Conservation (phyloP, 2,329 filamentous ascomycete species). For the Epichloe amarillans region DNA sequence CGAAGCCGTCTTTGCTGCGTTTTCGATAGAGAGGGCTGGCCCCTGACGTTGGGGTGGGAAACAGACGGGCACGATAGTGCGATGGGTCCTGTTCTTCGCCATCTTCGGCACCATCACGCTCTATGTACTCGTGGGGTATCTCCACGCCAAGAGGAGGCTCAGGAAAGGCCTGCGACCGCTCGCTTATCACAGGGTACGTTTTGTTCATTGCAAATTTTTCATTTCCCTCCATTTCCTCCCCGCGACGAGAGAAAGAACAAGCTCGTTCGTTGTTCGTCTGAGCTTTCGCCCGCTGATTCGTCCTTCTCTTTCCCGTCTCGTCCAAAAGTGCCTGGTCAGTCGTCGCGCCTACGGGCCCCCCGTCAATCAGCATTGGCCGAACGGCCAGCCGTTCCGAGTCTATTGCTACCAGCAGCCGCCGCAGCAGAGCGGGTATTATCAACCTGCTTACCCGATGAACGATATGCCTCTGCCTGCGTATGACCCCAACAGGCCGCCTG, state of each 20-base stretch:
- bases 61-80: slow-evolving; percentile 51
- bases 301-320: not conserved
- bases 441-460: slow-evolving; percentile 33
- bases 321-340: slow-evolving; percentile 36
- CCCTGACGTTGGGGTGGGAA: not conserved
- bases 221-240: not conserved
- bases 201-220: too few relatives aligned
- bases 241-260: too few relatives aligned
- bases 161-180: slow-evolving; percentile 52
- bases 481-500: slow-evolving; percentile 42
- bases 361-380: slow-evolving; percentile 6
- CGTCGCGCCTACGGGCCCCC: slow-evolving; percentile 15
- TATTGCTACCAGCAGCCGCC: slow-evolving; percentile 11
- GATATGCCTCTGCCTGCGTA: slow-evolving; percentile 43
- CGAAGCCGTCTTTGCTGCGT: not conserved
- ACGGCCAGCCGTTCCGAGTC: slow-evolving; percentile 15
- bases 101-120: slow-evolving; percentile 44
- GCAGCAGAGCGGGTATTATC: slow-evolving; percentile 4
- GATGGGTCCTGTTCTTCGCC: slow-evolving; percentile 55
- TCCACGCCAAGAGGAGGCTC: slow-evolving; percentile 55
- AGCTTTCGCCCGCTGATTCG: not conserved
- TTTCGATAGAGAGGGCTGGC: not conserved
- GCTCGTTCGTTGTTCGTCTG: not conserved
- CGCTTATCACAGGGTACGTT: slow-evolving; percentile 53
- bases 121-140: slow-evolving; percentile 55